Evolutionary conservation across 495 filamentous ascomycete genomes (phyloP).

Genomic region (Aspergillus kassunensis): DNA sequence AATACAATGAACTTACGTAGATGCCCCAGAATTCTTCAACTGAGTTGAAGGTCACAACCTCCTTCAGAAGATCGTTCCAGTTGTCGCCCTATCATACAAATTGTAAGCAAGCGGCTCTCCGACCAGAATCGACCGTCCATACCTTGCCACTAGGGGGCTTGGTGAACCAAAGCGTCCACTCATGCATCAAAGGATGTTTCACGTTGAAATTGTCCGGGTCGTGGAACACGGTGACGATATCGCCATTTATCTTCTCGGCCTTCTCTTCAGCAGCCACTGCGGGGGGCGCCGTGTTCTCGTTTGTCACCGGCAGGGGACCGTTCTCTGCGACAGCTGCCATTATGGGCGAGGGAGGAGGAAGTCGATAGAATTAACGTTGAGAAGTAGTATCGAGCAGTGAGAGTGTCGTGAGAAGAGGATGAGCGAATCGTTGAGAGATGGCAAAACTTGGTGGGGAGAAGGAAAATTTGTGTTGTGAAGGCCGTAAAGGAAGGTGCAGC

Average conservation of each 20-base stretch:
- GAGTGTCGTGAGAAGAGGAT: slow-evolving; percentile 14
- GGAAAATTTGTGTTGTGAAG: slow-evolving; percentile 22
- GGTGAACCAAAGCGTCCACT: slow-evolving; percentile 99
- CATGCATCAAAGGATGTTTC: slow-evolving; percentile 93
- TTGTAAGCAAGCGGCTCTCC: slow-evolving; percentile 17
- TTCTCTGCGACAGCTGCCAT: slow-evolving; percentile 47
- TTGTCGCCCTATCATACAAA: slow-evolving; percentile 69
- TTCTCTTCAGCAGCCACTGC: slow-evolving; percentile 25
- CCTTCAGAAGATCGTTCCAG: slow-evolving; percentile 97
- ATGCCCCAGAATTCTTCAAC: slow-evolving; percentile 99
- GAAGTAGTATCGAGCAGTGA: slow-evolving; percentile 14
- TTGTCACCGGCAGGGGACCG: slow-evolving; percentile 32
- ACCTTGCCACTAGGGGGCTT: slow-evolving; percentile 98
- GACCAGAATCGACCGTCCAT: slow-evolving; percentile 16
- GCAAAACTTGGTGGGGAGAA: slow-evolving; percentile 27
- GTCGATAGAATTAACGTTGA: slow-evolving; percentile 1
- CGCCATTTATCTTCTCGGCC: slow-evolving; percentile 38
- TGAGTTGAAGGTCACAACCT: slow-evolving; percentile 96
- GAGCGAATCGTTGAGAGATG: slow-evolving; percentile 23
- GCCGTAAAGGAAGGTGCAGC: slow-evolving; percentile 30
- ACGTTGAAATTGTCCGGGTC: slow-evolving; percentile 98
- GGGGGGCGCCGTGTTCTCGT: slow-evolving; percentile 40
- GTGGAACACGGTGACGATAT: slow-evolving; percentile 89
- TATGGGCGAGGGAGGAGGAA: slow-evolving; percentile 14
- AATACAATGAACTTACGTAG: slow-evolving; percentile 67